phyloP scores from a whole-genome alignment of 805 yeast genomes.

The Yamadazyma philogaea region DNA sequence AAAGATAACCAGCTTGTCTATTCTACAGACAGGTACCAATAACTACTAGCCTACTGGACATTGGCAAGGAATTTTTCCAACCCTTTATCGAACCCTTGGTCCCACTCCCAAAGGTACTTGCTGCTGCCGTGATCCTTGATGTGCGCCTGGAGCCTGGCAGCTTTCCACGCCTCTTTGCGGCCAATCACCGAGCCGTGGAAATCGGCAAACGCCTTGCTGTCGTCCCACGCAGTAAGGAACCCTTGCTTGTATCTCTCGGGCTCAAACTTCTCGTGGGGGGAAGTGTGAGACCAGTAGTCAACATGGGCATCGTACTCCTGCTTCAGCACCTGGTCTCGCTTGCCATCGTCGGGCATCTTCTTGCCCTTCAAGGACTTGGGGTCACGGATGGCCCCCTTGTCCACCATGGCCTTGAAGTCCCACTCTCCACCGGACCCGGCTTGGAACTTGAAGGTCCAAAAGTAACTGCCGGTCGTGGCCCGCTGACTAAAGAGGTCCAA shows the following conservation, averaged over 20 bases:
- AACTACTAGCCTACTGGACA: neutral
- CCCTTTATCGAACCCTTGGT: slow-evolving; percentile 77
- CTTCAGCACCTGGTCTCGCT: slow-evolving; percentile 39
- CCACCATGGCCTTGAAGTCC: slow-evolving; percentile 81
- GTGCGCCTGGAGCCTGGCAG: slow-evolving; percentile 63
- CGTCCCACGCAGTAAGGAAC: slow-evolving; percentile 70
- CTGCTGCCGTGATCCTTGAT: slow-evolving; percentile 51
- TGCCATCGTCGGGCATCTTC: slow-evolving; percentile 37
- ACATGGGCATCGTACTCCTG: slow-evolving; percentile 46
- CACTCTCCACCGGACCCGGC: slow-evolving; percentile 95
- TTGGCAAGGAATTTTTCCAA: slow-evolving; percentile 35
- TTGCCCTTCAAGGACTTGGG: slow-evolving; percentile 22
- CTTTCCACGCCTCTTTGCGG: slow-evolving; percentile 65
- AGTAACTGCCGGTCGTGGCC: slow-evolving; percentile 70
- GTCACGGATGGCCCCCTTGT: slow-evolving; percentile 46
- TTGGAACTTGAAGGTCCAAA: slow-evolving; percentile 89
- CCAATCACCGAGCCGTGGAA: slow-evolving; percentile 75
- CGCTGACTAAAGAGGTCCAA: slow-evolving; percentile 44
- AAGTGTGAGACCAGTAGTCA: slow-evolving; percentile 65
- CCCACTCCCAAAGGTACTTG: slow-evolving; percentile 79
- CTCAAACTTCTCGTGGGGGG: slow-evolving; percentile 62
- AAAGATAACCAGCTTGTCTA: too few species aligned
- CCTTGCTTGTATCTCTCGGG: slow-evolving; percentile 83
- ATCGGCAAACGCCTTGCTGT: slow-evolving; percentile 63
- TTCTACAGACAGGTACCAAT: neutral